Base-by-base conservation (phyloP, 305 asterid genomes). In the Fraxinus nigra region DNA sequence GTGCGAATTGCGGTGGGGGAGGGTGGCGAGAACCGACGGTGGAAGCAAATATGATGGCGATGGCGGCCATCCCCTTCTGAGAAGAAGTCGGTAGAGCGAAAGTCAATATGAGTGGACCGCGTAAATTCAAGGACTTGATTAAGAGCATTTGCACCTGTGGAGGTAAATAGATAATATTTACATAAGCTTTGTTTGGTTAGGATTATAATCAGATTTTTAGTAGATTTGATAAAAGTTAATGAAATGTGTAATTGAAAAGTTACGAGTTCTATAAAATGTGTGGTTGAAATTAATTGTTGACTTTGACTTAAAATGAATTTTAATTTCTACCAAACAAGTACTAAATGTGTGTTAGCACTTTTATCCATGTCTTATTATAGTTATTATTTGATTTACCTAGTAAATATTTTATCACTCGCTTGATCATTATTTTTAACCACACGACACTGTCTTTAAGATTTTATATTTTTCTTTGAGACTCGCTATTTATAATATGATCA, bases 81-180 rank as follows among this genome's bases (percentile, higher is more conserved):
- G 75, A 26, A 67, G 8, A 67, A 30, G 38, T 67, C 22, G 22
- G 20, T 5, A 11, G 18, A 67, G 26, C 40, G 75, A 13, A 69
- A 69, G 75, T 30, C 38, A 24, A 69, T 26, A 82, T 63, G 86
- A 72, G 85, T 61, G 16, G 38, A 80, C 80, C 83, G 75, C 84
- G 85, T 75, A 67, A 79, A 65, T 72, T 83, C 78, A 87, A 84
- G 83, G 83, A 78, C 76, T 51, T 85, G 14, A 78, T 85, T 1
- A 85, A 67, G 37, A 81, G 72, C 81, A 28, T 84, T 32, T 89
- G 89, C 85, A 79, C 86, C 43, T 85, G 90, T n/a, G 54, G 75
- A 35, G 78, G n/a, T 35, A 77, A 48, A 3, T 46, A 46, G 18
- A 46, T 46, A 13, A 46, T 46, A 46, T 46, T 46, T 46, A 46